Conservation (phyloP, 2,329 filamentous ascomycete genomes). For the Colletotrichum sp. region DNA sequence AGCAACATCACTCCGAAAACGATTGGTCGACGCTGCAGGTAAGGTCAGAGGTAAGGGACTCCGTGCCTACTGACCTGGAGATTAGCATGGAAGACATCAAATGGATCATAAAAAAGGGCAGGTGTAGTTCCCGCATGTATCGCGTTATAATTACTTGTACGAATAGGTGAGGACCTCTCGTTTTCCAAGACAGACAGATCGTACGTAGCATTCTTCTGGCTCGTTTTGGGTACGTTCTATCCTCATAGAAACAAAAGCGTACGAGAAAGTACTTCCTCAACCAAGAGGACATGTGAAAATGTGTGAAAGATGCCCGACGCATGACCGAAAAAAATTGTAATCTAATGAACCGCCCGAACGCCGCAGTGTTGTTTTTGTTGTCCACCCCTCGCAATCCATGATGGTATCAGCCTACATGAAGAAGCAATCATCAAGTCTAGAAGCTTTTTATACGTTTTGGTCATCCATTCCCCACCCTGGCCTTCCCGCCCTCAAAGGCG, state of each 20-base stretch:
- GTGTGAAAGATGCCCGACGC: neutral
- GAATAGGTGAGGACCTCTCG: slow-evolving; percentile 20
- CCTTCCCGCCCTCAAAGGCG: neutral
- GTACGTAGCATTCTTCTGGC: neutral
- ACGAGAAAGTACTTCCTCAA: neutral
- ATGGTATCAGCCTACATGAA: slow-evolving; percentile 25
- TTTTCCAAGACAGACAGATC: neutral
- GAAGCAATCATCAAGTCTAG: slow-evolving; percentile 22
- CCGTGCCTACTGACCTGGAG: slow-evolving; percentile 40
- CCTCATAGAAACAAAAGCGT: neutral
- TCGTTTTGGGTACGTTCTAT: neutral
- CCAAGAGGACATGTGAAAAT: neutral
- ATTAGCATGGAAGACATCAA: slow-evolving; percentile 10
- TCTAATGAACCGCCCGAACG: slow-evolving; percentile 15
- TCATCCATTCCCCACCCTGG: neutral
- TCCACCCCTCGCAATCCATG: slow-evolving; percentile 21
- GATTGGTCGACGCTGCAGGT: slow-evolving; percentile 43
- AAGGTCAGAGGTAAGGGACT: slow-evolving; percentile 62
- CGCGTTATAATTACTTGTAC: slow-evolving; percentile 19
- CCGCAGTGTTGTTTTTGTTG: slow-evolving; percentile 15
- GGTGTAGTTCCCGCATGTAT: slow-evolving; percentile 16
- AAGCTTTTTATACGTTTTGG: slow-evolving; percentile 6
- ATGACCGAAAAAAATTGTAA: neutral
- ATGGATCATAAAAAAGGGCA: neutral
- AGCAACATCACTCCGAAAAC: neutral